A percentile compares a stretch with the other conserved stretches of the same genome.
phyloP scores from a whole-genome alignment of 1,139 yeast species.

The Yamadazyma songkhlaensis region DNA sequence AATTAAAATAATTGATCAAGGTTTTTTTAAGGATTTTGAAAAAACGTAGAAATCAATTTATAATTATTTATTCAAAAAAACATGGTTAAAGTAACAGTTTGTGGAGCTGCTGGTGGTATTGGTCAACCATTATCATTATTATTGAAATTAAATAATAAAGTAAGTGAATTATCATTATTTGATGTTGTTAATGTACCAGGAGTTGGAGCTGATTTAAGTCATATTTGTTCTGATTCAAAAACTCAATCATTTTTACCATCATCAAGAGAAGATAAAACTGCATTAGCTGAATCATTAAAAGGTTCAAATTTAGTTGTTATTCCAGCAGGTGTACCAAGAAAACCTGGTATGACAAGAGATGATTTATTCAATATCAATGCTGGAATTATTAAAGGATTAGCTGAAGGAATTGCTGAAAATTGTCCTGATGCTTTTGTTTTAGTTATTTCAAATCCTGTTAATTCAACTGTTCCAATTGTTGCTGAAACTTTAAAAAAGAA shows the following conservation, averaged over 20 bases:
- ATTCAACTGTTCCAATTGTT: slow-evolving; percentile 97
- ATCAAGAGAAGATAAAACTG: slow-evolving; percentile 65
- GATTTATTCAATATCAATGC: slow-evolving; percentile 98
- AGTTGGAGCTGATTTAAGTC: slow-evolving; percentile 95
- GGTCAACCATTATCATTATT: slow-evolving; percentile 96
- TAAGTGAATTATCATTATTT: slow-evolving; percentile 80
- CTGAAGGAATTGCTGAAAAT: slow-evolving; percentile 81
- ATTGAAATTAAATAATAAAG: slow-evolving; percentile 82
- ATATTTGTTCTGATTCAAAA: slow-evolving; percentile 84
- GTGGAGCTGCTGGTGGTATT: slow-evolving; percentile 98
- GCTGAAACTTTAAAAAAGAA: slow-evolving; percentile 87
- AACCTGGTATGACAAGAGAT: slow-evolving; percentile 99
- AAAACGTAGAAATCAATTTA: slow-evolving; percentile 1
- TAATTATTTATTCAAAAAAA: slow-evolving; percentile 1
- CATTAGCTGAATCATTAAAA: slow-evolving; percentile 71
- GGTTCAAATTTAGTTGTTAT: slow-evolving; percentile 87
- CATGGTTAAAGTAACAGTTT: slow-evolving; percentile 74
- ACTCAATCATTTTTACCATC: slow-evolving; percentile 80
- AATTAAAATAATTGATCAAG: background rate
- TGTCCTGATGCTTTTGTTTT: slow-evolving; percentile 86
- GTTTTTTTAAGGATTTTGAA: background rate
- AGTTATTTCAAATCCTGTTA: slow-evolving; percentile 95
- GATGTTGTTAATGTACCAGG: slow-evolving; percentile 96
- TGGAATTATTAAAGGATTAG: slow-evolving; percentile 88
- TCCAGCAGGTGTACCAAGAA: slow-evolving; percentile 99